Evolutionary conservation across 176 grass and related monocot species (phyloP).

Genomic region (Oryza rufipogon): DNA sequence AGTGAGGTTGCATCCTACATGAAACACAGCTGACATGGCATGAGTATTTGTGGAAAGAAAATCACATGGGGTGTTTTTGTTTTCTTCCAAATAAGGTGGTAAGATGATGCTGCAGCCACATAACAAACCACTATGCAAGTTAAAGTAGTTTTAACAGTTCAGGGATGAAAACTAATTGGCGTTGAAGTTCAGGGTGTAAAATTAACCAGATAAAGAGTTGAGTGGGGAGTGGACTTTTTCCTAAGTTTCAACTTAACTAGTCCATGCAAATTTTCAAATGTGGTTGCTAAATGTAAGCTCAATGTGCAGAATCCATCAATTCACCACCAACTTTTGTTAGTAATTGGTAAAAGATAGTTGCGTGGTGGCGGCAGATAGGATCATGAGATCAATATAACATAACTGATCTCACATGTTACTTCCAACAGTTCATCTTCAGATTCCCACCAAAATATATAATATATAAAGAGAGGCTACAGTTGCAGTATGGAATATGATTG

Average conservation of each 20-base stretch:
- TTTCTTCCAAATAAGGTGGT: neutral
- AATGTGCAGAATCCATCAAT: constrained; percentile 13
- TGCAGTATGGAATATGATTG: constrained; percentile 3
- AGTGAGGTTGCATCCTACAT: neutral
- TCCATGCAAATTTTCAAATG: constrained; percentile 15
- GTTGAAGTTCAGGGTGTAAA: too few relatives aligned
- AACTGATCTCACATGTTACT: neutral
- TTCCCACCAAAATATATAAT: neutral
- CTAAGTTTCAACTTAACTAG: neutral
- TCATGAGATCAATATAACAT: constrained; percentile 13
- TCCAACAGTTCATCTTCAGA: neutral
- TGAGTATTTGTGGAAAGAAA: neutral
- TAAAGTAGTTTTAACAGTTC: too few relatives aligned
- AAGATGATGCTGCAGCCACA: too few relatives aligned
- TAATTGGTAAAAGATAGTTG: neutral
- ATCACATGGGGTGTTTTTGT: neutral
- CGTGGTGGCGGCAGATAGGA: neutral
- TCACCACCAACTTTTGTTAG: neutral
- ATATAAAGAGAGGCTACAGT: constrained; percentile 7
- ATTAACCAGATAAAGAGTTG: too few relatives aligned
- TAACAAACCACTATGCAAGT: too few relatives aligned
- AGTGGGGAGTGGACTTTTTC: too few relatives aligned
- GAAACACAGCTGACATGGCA: neutral
- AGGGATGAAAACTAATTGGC: too few relatives aligned
- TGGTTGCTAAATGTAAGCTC: constrained; percentile 3